Evolutionary conservation across 768 basidiomycete genomes (phyloP), one percentile per base, ranked within the genome.

Genomic region (Tremella yokohamensis): DNA sequence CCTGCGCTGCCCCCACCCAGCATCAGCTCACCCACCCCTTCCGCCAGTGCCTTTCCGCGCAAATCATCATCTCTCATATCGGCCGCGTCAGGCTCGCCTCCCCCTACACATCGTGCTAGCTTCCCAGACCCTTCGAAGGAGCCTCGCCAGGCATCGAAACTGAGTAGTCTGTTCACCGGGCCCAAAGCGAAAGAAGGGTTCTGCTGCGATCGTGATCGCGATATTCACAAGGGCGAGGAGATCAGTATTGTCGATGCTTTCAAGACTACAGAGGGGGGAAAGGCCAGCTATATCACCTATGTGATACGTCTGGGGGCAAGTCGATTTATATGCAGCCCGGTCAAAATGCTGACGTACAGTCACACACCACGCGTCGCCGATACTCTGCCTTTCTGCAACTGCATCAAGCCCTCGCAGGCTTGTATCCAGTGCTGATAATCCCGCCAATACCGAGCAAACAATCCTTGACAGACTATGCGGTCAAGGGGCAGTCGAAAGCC

Each of bases 301-400:
- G 84, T 94, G 61, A 93, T 98, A 66, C 83, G 80, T 55, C 86
- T 91, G 45, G 92, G 91, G 68, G 92, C 94, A 70, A 75, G 77
- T 67, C 8, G n/a, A 16, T 16, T 45, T 45, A 8, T 61, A 39
- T 40, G 49, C 26, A 57, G 70, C 29, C 62, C 55, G 48, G 62
- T 13, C 60, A 54, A 34, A 29, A 3, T 40, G 37, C 12, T 47
- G n/a, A 2, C 4, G 15, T 20, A 11, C 68, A 98, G 94, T 84
- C 82, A 63, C 82, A 85, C 7, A 87, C 90, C 68, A 85, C 90
- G 11, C 83, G 85, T 34, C 89, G 96, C 66, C 85, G 96, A 40
- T 99, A 99, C 77, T 98, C 94, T 2, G 92, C 98, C 75, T 99
- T 99, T 77, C 91, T 97, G 78, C 91, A 90, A 20, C 80, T 99